Percentiles rank a stretch among this genome's conserved stretches.
phyloP scores from a whole-genome alignment of 805 yeast genomes.

The Hanseniaspora jakobsenii region DNA sequence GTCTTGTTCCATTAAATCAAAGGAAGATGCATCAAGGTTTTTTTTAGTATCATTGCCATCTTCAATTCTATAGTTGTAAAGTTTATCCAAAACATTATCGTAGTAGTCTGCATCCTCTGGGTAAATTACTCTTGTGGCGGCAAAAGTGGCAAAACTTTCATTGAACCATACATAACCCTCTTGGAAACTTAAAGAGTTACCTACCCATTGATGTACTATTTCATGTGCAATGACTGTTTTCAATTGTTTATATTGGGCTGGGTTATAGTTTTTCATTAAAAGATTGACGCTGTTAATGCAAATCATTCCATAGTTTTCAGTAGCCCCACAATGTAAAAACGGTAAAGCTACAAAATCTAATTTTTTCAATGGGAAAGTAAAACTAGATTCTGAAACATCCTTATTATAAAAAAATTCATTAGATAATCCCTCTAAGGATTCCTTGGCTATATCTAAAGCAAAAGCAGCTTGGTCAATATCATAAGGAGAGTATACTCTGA shows the following conservation, averaged over 20 bases:
- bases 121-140: slow-evolving; percentile 31
- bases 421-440: slow-evolving; percentile 39
- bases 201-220: slow-evolving; percentile 70
- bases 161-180: slow-evolving; percentile 65
- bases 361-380: slow-evolving; percentile 34
- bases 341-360: slow-evolving; percentile 61
- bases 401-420: slow-evolving; percentile 14
- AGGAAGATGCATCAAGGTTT: slow-evolving; percentile 10
- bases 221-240: slow-evolving; percentile 59
- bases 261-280: slow-evolving; percentile 25
- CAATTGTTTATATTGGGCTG: slow-evolving; percentile 27
- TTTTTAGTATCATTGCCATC: neutral
- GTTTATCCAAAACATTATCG: neutral
- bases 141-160: slow-evolving; percentile 68
- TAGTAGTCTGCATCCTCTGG: slow-evolving; percentile 13
- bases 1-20: slow-evolving; percentile 14
- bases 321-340: slow-evolving; percentile 62
- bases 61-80: slow-evolving; percentile 1
- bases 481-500: slow-evolving; percentile 43
- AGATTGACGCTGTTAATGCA: slow-evolving; percentile 45
- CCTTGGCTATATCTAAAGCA: slow-evolving; percentile 38
- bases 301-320: slow-evolving; percentile 68
- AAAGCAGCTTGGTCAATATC: slow-evolving; percentile 36
- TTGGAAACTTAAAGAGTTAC: slow-evolving; percentile 54
- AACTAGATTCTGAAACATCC: neutral